Conservation (phyloP, 2,329 filamentous ascomycete genomes). For the Colletotrichum australisinense region DNA sequence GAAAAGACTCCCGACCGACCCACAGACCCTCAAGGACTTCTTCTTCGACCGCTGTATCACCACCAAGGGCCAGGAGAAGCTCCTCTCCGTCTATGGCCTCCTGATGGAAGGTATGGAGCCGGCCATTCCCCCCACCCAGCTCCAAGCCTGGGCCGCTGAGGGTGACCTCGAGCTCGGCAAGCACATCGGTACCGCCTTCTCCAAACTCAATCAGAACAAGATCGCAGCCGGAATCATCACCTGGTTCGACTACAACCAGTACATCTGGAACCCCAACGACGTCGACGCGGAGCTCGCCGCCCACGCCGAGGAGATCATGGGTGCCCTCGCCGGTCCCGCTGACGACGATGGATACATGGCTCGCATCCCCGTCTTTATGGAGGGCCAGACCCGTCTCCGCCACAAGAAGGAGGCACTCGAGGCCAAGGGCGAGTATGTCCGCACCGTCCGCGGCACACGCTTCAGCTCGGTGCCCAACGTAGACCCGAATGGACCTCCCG, state of each 20-base stretch:
- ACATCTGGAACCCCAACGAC: constrained; percentile 13
- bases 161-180: not conserved
- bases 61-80: not conserved
- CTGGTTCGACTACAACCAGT: not conserved
- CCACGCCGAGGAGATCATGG: not conserved
- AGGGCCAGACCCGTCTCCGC: not conserved
- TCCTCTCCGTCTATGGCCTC: not conserved
- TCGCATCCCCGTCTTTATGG: not conserved
- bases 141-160: not conserved
- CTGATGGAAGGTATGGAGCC: not conserved
- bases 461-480: not conserved
- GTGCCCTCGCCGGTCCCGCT: not conserved
- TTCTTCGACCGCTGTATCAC: constrained; percentile 5
- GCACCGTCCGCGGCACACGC: not conserved
- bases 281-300: not conserved
- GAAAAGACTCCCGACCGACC: not conserved
- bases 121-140: not conserved
- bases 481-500: not conserved
- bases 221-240: too few relatives aligned
- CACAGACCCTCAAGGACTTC: constrained; percentile 3
- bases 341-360: not conserved
- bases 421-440: not conserved
- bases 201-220: too few relatives aligned
- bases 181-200: not conserved
- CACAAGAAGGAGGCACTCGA: not conserved